These are phyloP conservation scores for Paspalum notatum DNA, from an alignment of 176 grass and related monocot genomes.

Conservation along the genomic window DNA sequence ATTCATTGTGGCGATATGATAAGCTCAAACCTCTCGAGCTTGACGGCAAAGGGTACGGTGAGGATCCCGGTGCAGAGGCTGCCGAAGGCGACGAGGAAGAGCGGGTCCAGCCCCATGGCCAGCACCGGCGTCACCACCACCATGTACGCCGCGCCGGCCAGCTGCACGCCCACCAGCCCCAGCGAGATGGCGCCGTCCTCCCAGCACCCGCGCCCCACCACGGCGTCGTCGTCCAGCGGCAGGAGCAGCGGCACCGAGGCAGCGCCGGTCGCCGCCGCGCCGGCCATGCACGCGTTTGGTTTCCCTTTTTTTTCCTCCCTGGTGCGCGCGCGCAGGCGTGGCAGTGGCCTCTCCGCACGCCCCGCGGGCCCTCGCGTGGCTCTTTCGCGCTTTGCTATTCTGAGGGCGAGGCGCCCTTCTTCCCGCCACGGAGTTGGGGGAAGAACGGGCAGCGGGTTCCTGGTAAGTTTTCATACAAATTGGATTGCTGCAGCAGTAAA, in stretches of 20 bases:
- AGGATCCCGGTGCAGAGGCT: constrained; percentile 57
- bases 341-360: not conserved
- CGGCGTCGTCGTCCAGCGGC: not conserved
- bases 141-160: constrained; percentile 62
- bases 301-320: not conserved
- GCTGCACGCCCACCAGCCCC: constrained; percentile 69
- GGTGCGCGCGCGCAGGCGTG: not conserved
- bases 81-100: constrained; percentile 73
- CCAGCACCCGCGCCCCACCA: constrained; percentile 37
- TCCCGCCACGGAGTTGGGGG: not conserved
- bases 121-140: constrained; percentile 71
- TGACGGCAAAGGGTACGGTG: constrained; percentile 61
- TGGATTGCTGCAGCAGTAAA: too few species aligned
- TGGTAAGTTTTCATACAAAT: too few species aligned
- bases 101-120: constrained; percentile 64
- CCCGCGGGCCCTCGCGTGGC: not conserved
- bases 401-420: not conserved
- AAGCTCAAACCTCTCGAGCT: constrained; percentile 55
- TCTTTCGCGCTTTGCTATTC: constrained; percentile 12
- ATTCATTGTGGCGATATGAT: not conserved
- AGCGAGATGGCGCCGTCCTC: constrained; percentile 61
- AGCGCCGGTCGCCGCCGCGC: not conserved
- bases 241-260: constrained; percentile 23
- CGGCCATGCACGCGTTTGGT: constrained; percentile 22
- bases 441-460: too few species aligned